These are phyloP conservation scores for Alternaria incomplexa DNA, from an alignment of 2,329 filamentous ascomycete species.

Conservation along the genomic window DNA sequence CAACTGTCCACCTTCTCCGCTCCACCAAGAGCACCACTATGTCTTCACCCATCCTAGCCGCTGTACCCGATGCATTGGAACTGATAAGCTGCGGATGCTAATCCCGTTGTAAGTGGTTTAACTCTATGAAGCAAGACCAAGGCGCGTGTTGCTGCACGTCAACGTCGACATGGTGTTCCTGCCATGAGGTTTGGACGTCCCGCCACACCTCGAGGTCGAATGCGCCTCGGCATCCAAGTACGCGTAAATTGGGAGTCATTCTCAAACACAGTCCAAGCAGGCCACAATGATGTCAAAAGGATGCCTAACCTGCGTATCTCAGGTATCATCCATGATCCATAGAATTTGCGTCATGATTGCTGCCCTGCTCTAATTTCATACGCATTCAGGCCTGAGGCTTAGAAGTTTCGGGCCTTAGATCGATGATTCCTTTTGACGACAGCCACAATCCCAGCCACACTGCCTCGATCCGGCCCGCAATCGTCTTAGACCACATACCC, in stretches of 20 bases:
- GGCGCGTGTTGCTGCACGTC: neutral
- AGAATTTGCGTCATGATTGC: neutral
- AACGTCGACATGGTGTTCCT: neutral
- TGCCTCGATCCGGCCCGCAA: slow-evolving; percentile 14
- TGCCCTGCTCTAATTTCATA: neutral
- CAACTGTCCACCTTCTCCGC: neutral
- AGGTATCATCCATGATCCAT: neutral
- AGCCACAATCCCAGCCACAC: neutral
- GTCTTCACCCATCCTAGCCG: neutral
- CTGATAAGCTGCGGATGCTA: neutral
- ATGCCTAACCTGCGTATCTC: neutral
- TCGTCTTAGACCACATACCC: slow-evolving; percentile 2
- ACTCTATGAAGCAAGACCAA: neutral
- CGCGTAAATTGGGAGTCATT: neutral
- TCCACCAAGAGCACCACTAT: neutral
- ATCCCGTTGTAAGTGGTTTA: neutral
- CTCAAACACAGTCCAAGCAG: neutral
- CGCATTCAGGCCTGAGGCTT: neutral
- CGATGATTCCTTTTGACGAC: neutral
- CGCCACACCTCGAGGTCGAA: neutral
- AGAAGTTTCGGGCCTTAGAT: neutral
- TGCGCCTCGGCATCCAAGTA: neutral
- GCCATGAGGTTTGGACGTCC: neutral
- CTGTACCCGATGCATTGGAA: neutral
- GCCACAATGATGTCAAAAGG: neutral